phyloP scores from a whole-genome alignment of 352 stramenopile genomes.

The Pythium dissimile region DNA sequence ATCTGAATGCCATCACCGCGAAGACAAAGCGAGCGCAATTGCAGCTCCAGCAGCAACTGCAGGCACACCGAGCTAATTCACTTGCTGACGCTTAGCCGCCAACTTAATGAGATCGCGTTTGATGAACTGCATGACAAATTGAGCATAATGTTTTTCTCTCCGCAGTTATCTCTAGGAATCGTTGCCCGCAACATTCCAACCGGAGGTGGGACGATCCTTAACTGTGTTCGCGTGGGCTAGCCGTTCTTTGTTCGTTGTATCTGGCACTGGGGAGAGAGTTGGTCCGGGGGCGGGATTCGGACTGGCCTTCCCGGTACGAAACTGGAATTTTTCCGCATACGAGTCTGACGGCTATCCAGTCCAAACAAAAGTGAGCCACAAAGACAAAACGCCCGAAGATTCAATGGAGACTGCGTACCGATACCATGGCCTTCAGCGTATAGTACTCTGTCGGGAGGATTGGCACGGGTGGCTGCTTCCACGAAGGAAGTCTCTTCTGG shows the following conservation, averaged over 20 bases:
- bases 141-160: background rate
- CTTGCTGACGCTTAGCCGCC: conserved; percentile 17
- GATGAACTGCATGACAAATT: no score
- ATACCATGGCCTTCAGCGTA: conserved; percentile 42
- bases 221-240: no score
- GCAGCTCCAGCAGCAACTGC: conserved; percentile 35
- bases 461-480: conserved; percentile 60
- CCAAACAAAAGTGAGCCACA: background rate
- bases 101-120: conserved; percentile 17
- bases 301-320: conserved; percentile 10
- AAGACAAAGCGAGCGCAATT: conserved; percentile 61
- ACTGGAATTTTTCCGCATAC: conserved; percentile 34
- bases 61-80: conserved; percentile 32
- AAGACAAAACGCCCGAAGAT: background rate
- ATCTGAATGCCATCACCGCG: conserved; percentile 21
- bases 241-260: no score
- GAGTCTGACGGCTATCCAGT: conserved; percentile 20
- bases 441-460: conserved; percentile 49
- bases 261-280: background rate
- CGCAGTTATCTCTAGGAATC: no score
- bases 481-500: conserved; percentile 38
- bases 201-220: no score
- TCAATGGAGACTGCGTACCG: conserved; percentile 22
- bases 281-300: background rate
- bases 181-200: no score